A percentile compares a stretch with the other conserved stretches of the same genome.
Conservation (phyloP, 2,329 filamentous ascomycete genomes). For the Beauveria rudraprayagi region DNA sequence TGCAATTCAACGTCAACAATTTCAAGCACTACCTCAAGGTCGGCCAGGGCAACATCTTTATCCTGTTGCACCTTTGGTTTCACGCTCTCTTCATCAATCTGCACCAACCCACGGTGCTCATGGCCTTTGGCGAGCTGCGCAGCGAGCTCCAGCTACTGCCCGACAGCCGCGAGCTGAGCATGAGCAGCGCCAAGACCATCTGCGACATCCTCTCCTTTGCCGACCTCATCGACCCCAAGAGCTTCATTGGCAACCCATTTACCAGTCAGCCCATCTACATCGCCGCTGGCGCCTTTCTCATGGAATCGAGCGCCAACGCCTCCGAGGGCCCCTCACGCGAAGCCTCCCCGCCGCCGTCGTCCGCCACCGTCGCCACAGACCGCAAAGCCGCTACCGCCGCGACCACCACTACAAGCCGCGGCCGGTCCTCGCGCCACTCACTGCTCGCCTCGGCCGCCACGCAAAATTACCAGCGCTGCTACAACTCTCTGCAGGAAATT, state of each 20-base stretch:
- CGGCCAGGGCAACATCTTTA: constrained; percentile 79
- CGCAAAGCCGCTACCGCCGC: constrained; percentile 9
- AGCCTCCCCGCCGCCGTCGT: constrained; percentile 35
- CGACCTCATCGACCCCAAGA: constrained; percentile 76
- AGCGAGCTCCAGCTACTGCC: constrained; percentile 64
- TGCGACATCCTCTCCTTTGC: constrained; percentile 83
- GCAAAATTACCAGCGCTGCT: constrained; percentile 81
- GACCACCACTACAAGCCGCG: constrained; percentile 9
- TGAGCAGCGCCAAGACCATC: constrained; percentile 87
- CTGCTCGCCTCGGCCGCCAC: constrained; percentile 73
- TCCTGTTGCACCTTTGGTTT: constrained; percentile 82
- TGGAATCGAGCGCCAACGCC: constrained; percentile 67
- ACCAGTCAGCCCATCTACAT: constrained; percentile 89
- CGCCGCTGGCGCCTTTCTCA: constrained; percentile 79
- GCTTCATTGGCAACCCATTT: constrained; percentile 81
- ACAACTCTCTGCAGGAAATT: constrained; percentile 73
- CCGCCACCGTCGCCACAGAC: constrained; percentile 1
- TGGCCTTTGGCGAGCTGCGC: constrained; percentile 56
- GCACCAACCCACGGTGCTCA: constrained; percentile 74
- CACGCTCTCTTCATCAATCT: constrained; percentile 78
- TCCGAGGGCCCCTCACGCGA: constrained; percentile 53
- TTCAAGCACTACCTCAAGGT: constrained; percentile 77
- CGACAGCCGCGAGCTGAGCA: constrained; percentile 72
- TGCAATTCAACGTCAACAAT: constrained; percentile 79
- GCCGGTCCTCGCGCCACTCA: constrained; percentile 56